Conservation (phyloP, 2,329 filamentous ascomycete genomes). For the Botrytis cinerea region DNA sequence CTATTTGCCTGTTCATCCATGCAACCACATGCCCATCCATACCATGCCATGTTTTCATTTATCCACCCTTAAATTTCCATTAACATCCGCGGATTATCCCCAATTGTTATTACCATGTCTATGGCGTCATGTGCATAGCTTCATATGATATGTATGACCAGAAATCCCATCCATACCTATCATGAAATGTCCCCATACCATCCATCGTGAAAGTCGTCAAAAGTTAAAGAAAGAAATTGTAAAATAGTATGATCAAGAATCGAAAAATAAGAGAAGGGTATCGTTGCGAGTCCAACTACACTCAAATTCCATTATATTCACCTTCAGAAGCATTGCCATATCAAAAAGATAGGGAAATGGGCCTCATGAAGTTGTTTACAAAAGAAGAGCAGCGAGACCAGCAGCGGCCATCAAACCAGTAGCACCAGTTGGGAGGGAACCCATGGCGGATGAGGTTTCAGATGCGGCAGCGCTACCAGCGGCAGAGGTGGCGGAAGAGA, state of each 20-base stretch:
- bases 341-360: constrained; percentile 14
- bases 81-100: constrained; percentile 13
- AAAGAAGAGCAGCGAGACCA: constrained; percentile 39
- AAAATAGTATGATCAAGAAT: constrained; percentile 28
- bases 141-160: constrained; percentile 15
- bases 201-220: constrained; percentile 20
- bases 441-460: constrained; percentile 5
- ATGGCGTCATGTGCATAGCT: constrained; percentile 13
- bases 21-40: not conserved
- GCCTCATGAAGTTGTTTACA: constrained; percentile 33
- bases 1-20: not conserved
- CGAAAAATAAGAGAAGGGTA: constrained; percentile 34
- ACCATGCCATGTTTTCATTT: constrained; percentile 1
- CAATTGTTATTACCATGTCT: constrained; percentile 15
- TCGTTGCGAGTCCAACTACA: constrained; percentile 25
- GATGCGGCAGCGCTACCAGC: constrained; percentile 23
- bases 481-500: constrained; percentile 25
- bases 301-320: constrained; percentile 26
- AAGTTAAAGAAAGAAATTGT: constrained; percentile 22
- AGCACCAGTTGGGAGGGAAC: constrained; percentile 28
- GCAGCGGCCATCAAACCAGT: constrained; percentile 38
- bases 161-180: constrained; percentile 18
- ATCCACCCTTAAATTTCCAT: constrained; percentile 16
- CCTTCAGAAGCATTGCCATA: constrained; percentile 24
- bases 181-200: constrained; percentile 15